phyloP scores from a whole-genome alignment of 2,329 filamentous ascomycete species.

The Dactylellina cionopaga region DNA sequence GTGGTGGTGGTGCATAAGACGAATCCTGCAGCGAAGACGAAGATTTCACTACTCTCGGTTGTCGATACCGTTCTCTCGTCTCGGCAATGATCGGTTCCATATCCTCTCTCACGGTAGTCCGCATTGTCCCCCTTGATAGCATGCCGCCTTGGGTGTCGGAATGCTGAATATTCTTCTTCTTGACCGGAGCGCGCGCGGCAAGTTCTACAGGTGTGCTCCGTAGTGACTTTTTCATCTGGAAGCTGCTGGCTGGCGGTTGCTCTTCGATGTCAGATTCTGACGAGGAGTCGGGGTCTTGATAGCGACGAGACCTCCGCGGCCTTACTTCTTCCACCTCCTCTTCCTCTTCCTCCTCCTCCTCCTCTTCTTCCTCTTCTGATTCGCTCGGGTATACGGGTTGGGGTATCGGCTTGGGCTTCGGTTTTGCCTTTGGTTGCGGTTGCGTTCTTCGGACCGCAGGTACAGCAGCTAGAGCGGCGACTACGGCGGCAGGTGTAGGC shows the following conservation, averaged over 20 bases:
- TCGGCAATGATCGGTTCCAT: slow-evolving; percentile 39
- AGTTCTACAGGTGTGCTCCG: slow-evolving; percentile 14
- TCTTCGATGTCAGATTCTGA: slow-evolving; percentile 8
- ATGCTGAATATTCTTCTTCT: slow-evolving; percentile 41
- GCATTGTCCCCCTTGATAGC: slow-evolving; percentile 42
- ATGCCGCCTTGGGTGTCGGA: slow-evolving; percentile 49
- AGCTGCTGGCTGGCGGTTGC: neutral
- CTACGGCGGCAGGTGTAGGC: slow-evolving; percentile 1
- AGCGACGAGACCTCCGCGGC: no score
- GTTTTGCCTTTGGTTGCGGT: slow-evolving; percentile 23
- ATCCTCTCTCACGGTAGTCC: slow-evolving; percentile 27
- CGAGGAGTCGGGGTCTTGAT: neutral
- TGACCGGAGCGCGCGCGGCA: slow-evolving; percentile 11
- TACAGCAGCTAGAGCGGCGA: slow-evolving; percentile 8
- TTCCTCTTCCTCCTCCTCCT: slow-evolving; percentile 8
- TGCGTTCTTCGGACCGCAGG: slow-evolving; percentile 17
- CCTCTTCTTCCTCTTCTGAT: slow-evolving; percentile 30
- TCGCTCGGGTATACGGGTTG: slow-evolving; percentile 36
- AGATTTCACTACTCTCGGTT: neutral
- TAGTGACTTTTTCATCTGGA: slow-evolving; percentile 27
- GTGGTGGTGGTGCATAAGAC: slow-evolving; percentile 3
- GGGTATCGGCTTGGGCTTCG: slow-evolving; percentile 38
- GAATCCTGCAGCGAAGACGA: slow-evolving; percentile 9
- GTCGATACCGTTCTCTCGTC: slow-evolving; percentile 16
- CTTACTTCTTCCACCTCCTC: neutral